Percentiles rank a stretch among this genome's conserved stretches.
These are phyloP conservation scores for Davidsoniella australis DNA, from an alignment of 2,329 filamentous ascomycete genomes.

Conservation along the genomic window DNA sequence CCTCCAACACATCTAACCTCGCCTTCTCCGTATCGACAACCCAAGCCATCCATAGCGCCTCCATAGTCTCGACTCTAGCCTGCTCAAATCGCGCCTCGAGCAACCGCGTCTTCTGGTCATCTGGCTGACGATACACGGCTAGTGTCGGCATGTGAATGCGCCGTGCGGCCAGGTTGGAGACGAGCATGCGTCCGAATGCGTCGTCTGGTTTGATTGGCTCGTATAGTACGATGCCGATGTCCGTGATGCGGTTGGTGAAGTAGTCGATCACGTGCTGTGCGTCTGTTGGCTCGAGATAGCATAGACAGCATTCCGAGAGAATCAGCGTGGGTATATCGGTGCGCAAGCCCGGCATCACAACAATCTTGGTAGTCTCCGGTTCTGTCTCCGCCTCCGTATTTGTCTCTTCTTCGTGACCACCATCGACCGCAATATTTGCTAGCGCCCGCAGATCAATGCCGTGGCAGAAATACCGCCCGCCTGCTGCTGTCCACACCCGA, in stretches of 20 bases:
- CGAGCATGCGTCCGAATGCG: constrained; percentile 82
- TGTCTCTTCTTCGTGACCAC: too few species aligned
- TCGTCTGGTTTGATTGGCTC: constrained; percentile 76
- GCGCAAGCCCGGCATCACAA: constrained; percentile 27
- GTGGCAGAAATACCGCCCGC: constrained; percentile 37
- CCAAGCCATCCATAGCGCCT: constrained; percentile 62
- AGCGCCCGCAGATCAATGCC: constrained; percentile 55
- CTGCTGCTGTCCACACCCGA: constrained; percentile 14
- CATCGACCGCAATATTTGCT: neutral
- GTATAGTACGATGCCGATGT: constrained; percentile 55
- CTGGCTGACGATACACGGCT: constrained; percentile 48
- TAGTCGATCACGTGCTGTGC: constrained; percentile 47
- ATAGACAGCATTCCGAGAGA: constrained; percentile 87
- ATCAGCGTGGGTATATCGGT: constrained; percentile 58
- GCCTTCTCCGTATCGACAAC: constrained; percentile 54
- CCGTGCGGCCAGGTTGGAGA: constrained; percentile 67
- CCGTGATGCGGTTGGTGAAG: constrained; percentile 36
- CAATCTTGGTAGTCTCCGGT: too few species aligned
- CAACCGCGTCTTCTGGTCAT: constrained; percentile 52
- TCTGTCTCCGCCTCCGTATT: neutral
- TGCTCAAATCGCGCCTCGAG: constrained; percentile 44
- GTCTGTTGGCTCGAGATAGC: constrained; percentile 57
- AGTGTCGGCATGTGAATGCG: constrained; percentile 76
- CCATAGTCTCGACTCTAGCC: constrained; percentile 28
- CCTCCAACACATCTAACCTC: constrained; percentile 62